Base-by-base conservation (phyloP, 345 rosid species). In the Eucalyptus camaldulensis region DNA sequence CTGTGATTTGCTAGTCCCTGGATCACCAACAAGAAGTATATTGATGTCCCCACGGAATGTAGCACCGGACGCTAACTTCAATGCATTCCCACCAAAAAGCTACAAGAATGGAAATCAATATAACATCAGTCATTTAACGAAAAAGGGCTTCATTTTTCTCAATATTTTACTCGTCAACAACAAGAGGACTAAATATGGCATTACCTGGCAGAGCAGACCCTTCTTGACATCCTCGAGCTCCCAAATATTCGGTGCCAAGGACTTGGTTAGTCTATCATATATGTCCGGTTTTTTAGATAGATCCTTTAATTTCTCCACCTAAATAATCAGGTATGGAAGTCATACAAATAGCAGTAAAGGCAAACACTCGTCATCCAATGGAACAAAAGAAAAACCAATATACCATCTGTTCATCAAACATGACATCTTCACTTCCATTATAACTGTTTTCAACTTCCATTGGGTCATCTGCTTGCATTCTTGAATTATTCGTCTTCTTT, bases 1-100 rank as follows among this genome's bases (percentile, higher is more conserved):
- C 93, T 98, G 99, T 85, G 99, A 98, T 94, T 98, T 97, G 92
- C 99, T 98, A 37, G 98, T 97, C 90, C 99, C 99, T 91, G 99
- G 99, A 93, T 97, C 99, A 92, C 99, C 99, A 92, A 96, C 98
- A 83, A 97, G 98, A 92, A 97, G 97, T 89, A 97, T 94, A 90
- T 97, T 97, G 89, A 97, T 96, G 90, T 97, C 99, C 88, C 99
- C 99, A 87, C 99, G 98, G 88, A 96, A 97, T 93, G 95, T 96
- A 89, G 99, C 99, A 93, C 99, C 98, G 88, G 99, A 96, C 50
- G 90, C 89, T 92, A 97, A 93, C 90, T 91, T 94, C 95, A 97
- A 88, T 89, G 98, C 97, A 94, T 94, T 97, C 89, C 99, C 99
- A 54, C 99, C 99, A 90, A 97, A 97, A 89, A 96, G 99, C 99